phyloP scores from a whole-genome alignment of 257 asterid species.

The Verbena officinalis region DNA sequence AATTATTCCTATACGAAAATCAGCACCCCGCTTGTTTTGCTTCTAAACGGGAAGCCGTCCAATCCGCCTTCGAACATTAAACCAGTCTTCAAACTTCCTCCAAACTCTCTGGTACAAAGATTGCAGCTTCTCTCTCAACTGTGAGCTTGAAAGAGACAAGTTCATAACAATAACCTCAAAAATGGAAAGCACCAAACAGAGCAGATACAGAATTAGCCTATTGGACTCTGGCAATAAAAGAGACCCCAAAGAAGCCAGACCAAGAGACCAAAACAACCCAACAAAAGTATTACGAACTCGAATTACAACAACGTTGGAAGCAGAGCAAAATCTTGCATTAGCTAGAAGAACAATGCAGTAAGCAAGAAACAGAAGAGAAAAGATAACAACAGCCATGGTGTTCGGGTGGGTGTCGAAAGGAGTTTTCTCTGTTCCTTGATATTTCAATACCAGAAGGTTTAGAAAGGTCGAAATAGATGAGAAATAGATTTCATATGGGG shows the following conservation, averaged over 20 bases:
- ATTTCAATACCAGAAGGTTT: conserved; percentile 17
- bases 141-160: too few species aligned
- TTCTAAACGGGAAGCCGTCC: conserved; percentile 3
- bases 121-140: too few species aligned
- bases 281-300: background rate
- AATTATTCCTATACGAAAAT: too few species aligned
- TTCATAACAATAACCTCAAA: too few species aligned
- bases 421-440: background rate
- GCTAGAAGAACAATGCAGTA: background rate
- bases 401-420: conserved; percentile 26
- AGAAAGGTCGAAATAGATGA: conserved; percentile 9
- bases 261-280: background rate
- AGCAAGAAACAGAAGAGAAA: conserved; percentile 6
- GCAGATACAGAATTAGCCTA: conserved; percentile 17
- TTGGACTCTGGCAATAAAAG: conserved; percentile 6
- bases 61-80: background rate
- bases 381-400: background rate
- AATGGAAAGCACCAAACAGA: background rate
- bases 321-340: background rate
- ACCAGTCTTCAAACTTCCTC: background rate
- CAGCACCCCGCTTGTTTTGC: too few species aligned
- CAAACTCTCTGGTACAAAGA: background rate
- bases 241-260: conserved; percentile 12
- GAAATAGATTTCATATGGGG: conserved; percentile 5
- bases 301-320: background rate